Percentiles rank a stretch among this genome's conserved stretches.
These are phyloP conservation scores for Gamsiella multidivaricata DNA, from an alignment of 192 early-diverging fungal species.

Conservation along the genomic window DNA sequence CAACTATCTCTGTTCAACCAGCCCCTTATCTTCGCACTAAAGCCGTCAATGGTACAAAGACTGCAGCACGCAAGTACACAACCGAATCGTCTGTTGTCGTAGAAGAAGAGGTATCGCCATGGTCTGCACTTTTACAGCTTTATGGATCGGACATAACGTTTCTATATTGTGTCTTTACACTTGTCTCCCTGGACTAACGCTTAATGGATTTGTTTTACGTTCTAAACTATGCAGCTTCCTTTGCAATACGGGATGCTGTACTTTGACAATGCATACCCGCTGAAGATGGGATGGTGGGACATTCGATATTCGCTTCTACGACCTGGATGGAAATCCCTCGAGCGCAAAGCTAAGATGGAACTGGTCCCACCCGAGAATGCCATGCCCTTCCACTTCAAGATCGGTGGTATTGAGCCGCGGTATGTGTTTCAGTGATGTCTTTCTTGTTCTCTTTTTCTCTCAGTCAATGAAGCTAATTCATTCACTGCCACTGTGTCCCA, in stretches of 20 bases:
- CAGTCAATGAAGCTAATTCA: neutral
- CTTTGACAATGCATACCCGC: constrained; percentile 51
- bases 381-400: constrained; percentile 62
- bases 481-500: neutral
- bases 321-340: constrained; percentile 47
- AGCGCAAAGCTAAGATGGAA: constrained; percentile 52
- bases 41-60: neutral
- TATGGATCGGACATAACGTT: neutral
- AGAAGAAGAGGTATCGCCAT: constrained; percentile 51
- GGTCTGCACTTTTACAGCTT: neutral
- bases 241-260: constrained; percentile 49
- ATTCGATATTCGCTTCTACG: constrained; percentile 34
- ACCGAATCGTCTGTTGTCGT: constrained; percentile 31
- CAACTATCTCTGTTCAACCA: constrained; percentile 2
- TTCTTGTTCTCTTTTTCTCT: neutral
- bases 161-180: too few relatives aligned
- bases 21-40: constrained; percentile 18
- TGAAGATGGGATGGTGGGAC: constrained; percentile 57
- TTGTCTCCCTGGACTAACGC: neutral
- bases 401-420: constrained; percentile 64
- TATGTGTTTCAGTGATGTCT: neutral
- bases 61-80: constrained; percentile 17
- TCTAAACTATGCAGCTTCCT: neutral
- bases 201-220: neutral
- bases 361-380: constrained; percentile 56